phyloP scores from a whole-genome alignment of 1,284 basidiomycete species.

The Coniferiporia weirii region DNA sequence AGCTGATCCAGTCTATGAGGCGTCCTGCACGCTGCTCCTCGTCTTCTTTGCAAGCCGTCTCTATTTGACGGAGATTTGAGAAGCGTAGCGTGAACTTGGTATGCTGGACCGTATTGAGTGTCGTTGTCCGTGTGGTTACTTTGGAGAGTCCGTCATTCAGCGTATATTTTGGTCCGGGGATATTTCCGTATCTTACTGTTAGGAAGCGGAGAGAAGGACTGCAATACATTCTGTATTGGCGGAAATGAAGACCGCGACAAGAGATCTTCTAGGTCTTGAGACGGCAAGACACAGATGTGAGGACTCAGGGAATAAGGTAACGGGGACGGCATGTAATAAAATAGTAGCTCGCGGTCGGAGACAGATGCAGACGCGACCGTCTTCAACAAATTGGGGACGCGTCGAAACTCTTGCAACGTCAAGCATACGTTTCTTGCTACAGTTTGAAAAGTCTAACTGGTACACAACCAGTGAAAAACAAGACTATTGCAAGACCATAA shows the following conservation, averaged over 20 bases:
- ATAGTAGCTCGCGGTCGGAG: no score
- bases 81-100: constrained; percentile 68
- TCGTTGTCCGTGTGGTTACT: constrained; percentile 75
- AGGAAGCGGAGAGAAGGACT: constrained; percentile 78
- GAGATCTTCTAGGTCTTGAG: constrained; percentile 60
- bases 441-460: no score
- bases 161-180: not conserved
- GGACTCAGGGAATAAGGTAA: constrained; percentile 72
- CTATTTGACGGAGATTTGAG: constrained; percentile 65
- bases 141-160: constrained; percentile 1
- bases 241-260: constrained; percentile 55
- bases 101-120: constrained; percentile 64
- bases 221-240: constrained; percentile 61
- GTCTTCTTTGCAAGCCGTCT: constrained; percentile 65
- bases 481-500: no score
- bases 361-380: no score
- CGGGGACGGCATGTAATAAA: constrained; percentile 35
- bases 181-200: constrained; percentile 46
- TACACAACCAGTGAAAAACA: no score
- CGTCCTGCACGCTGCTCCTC: constrained; percentile 70
- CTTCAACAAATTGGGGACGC: no score
- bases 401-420: no score
- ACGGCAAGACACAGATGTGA: constrained; percentile 67
- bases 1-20: constrained; percentile 75
- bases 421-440: no score